Conservation (phyloP, 345 rosid genomes). For the Diplotaxis tenuifolia region DNA sequence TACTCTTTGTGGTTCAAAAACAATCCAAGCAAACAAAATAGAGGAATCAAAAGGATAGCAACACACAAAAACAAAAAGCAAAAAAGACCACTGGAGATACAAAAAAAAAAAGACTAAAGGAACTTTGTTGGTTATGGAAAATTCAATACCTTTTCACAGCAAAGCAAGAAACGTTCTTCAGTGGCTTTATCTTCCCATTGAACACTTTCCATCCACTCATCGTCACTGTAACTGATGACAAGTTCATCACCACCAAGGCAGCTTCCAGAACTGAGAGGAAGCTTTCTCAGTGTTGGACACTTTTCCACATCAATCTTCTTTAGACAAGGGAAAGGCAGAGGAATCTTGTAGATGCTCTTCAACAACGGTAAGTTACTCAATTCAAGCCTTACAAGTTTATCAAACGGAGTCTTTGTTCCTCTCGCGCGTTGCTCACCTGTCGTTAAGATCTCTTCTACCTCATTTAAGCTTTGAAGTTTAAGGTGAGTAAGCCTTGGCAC, state of each 20-base stretch:
- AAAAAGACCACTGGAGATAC: too few species aligned
- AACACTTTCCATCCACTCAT: too few species aligned
- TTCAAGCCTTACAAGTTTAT: neutral
- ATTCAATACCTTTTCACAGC: neutral
- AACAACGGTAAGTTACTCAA: neutral
- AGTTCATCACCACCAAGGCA: neutral
- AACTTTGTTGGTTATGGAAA: neutral
- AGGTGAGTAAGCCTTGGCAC: neutral
- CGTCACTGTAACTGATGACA: neutral
- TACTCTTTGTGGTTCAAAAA: too few species aligned
- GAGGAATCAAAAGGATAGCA: neutral
- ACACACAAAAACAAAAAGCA: too few species aligned
- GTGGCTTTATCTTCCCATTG: neutral
- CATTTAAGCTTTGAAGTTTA: neutral
- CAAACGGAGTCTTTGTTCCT: neutral
- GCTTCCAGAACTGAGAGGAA: neutral
- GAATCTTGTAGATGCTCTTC: neutral
- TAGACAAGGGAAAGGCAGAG: neutral
- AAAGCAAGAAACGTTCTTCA: neutral
- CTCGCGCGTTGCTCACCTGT: neutral
- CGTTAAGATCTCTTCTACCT: neutral
- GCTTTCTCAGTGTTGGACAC: neutral
- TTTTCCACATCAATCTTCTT: neutral
- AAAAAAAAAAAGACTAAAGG: neutral
- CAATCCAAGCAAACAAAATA: neutral